Base-by-base conservation (phyloP, 805 yeast species). In the Candida railenensis region DNA sequence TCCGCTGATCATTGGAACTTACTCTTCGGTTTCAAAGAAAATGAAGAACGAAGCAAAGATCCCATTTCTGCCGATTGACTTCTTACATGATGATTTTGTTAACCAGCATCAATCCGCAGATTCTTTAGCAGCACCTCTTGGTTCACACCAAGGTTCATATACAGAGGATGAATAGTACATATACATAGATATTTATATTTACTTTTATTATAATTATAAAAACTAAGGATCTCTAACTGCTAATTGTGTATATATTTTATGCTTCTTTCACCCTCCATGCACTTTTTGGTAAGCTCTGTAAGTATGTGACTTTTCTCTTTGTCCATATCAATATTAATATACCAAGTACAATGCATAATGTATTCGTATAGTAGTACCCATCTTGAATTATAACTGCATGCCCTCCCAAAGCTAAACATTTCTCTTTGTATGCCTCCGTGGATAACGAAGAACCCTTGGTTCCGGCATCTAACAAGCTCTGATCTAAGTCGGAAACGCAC, bases 301-400 rank as follows among this genome's bases (percentile, higher is more conserved):
- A 67, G 47, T 78, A 67, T 18, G 67, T 68, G 4, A 86, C 82
- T 44, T 87, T 85, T 42, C 68, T 71, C 50, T 77, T 80, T 33
- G 90, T 82, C 81, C 84, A 88, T 46, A 80, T 74, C 63, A 85
- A 88, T 19, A 90, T 66, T 1, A 74, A 8, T 3, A 85, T 46
- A 1, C 97, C 98, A 28, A 87, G 45, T 0, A 62, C 44, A 3
- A 91, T 78, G 65, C 97, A 92, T 11, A 89, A 48, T 7, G 80
- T 44, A 60, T 90, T 92, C 34, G 95, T 85, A 43, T 77, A 74
- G 65, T 83, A 89, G 66, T 91, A 92, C 0, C 99, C 99, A 65
- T 94, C 98, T 45, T 77, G 73, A 1, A 77, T 45, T 2, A 79
- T 65, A 0, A 57, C 48, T 48, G 89, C 81, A 2, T 48, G 46